Evolutionary conservation across 805 yeast genomes (phyloP).

Genomic region (Teunomyces aglyptinius): DNA sequence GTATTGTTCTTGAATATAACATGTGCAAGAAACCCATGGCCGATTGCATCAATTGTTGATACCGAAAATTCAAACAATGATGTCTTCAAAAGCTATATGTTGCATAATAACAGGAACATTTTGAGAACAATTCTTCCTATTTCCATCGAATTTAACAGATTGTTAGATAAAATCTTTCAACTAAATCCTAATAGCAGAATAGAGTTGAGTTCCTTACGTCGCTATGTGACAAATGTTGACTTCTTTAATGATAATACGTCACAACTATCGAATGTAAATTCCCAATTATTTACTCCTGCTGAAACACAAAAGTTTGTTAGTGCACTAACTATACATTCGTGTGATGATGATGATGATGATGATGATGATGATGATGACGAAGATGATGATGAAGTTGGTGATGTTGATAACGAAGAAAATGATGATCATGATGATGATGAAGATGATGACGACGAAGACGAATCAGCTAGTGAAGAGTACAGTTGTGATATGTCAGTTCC

Average conservation of each 20-base stretch:
- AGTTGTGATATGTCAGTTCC: slow-evolving; percentile 7
- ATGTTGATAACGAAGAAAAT: neutral
- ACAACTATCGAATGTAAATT: neutral
- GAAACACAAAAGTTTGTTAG: slow-evolving; percentile 4
- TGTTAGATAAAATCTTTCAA: slow-evolving; percentile 46
- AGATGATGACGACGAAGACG: slow-evolving; percentile 1
- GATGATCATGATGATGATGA: neutral
- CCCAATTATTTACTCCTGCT: slow-evolving; percentile 1
- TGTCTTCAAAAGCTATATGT: slow-evolving; percentile 62
- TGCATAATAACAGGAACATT: slow-evolving; percentile 45
- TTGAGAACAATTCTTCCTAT: slow-evolving; percentile 71
- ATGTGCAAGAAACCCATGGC: slow-evolving; percentile 89
- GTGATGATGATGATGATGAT: neutral
- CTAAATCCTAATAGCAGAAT: slow-evolving; percentile 51
- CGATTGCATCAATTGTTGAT: slow-evolving; percentile 61
- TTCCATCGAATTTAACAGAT: slow-evolving; percentile 54
- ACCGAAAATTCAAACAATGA: slow-evolving; percentile 42
- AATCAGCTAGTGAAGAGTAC: neutral
- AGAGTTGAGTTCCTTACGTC: slow-evolving; percentile 36
- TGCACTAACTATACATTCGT: slow-evolving; percentile 2
- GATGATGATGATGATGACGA: neutral
- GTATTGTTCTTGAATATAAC: slow-evolving; percentile 76
- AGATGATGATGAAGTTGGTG: slow-evolving; percentile 5
- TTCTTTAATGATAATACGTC: slow-evolving; percentile 25
- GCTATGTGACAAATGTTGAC: slow-evolving; percentile 33